These are phyloP conservation scores for Dillenia turbinata DNA, from an alignment of 164 flowering plant genomes.

Conservation along the genomic window DNA sequence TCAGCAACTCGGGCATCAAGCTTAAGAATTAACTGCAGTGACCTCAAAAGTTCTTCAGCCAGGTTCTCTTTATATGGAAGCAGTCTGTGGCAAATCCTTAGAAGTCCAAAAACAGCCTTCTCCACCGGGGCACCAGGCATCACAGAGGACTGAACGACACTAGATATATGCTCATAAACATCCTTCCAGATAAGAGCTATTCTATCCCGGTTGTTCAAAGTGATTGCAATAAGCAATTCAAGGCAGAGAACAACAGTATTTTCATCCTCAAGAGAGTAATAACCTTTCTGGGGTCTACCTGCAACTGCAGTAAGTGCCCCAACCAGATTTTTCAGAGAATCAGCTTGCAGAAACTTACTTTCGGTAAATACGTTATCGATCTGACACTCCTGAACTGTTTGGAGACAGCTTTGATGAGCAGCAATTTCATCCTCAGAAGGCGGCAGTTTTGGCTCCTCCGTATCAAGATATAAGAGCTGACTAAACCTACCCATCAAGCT, in stretches of 20 bases:
- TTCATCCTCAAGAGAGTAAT: slow-evolving; percentile 32
- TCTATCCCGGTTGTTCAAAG: slow-evolving; percentile 40
- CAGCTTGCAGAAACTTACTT: slow-evolving; percentile 32
- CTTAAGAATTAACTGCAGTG: slow-evolving; percentile 32
- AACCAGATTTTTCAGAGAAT: slow-evolving; percentile 32
- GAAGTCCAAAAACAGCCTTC: slow-evolving; percentile 41
- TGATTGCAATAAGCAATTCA: slow-evolving; percentile 35
- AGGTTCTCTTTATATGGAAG: slow-evolving; percentile 37
- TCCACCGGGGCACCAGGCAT: slow-evolving; percentile 41
- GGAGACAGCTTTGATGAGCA: slow-evolving; percentile 35
- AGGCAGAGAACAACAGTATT: slow-evolving; percentile 39
- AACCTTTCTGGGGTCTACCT: slow-evolving; percentile 25
- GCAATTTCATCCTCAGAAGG: slow-evolving; percentile 36
- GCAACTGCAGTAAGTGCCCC: slow-evolving; percentile 32
- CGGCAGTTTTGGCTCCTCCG: slow-evolving; percentile 34
- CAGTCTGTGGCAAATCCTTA: slow-evolving; percentile 34
- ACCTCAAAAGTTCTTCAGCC: slow-evolving; percentile 37
- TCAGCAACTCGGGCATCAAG: slow-evolving; percentile 45
- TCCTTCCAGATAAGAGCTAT: slow-evolving; percentile 37
- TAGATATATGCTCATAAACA: slow-evolving; percentile 36
- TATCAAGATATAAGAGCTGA: slow-evolving; percentile 34
- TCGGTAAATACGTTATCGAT: slow-evolving; percentile 38
- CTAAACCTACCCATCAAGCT: slow-evolving; percentile 40
- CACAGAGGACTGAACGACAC: slow-evolving; percentile 33
- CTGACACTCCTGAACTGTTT: slow-evolving; percentile 37